Base-by-base conservation (phyloP, 2,329 filamentous ascomycete species). In the Diaporthe vexans region DNA sequence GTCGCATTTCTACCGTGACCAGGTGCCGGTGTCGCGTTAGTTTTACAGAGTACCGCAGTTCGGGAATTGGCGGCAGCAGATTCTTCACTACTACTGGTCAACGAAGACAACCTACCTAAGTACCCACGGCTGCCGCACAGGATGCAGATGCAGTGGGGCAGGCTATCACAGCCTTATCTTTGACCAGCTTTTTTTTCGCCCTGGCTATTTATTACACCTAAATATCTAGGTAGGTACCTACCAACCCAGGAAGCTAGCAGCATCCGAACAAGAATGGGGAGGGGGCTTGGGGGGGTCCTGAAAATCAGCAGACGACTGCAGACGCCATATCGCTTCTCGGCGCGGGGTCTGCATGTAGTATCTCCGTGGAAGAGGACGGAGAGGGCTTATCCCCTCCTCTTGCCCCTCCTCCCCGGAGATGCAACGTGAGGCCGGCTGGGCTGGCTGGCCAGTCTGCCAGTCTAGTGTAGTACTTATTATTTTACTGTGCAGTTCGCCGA, bases 141-240 rank as follows among this genome's bases (percentile, higher is more conserved):
- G 40, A 48, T 5, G 59, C 9, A 33, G 40, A 48, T 5, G 59
- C 9, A 33, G 61, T 51, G 43, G 61, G 61, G 61, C 61, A 51
- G 35, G 29, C 43, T 67, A 15, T 67, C 29, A 46, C 52, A 72
- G 67, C 69, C 73, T 74, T 74, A 72, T 74, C 59, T 40, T 63
- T 37, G 24, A 52, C 68, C 63, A 72, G 67, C 51, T 73, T 59
- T 26, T 48, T 21, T 21, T 5, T 15, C 43, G n/a, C 43, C 17
- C 13, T 43, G 15, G 4, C 15, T 37, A 9, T 37, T 37, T 37
- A 9, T 37, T 37, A 37, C 13, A 10, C 37, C 5, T 33, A 33
- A 3, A 5, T 33, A 33, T 1, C 4, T 33, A 33, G 1, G 4
- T 33, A 33, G 4, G 4, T 33, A 33, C 29, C 29, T 33, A 33